phyloP scores from a whole-genome alignment of 2,329 filamentous ascomycete species.

The Diaporthe amygdali region DNA sequence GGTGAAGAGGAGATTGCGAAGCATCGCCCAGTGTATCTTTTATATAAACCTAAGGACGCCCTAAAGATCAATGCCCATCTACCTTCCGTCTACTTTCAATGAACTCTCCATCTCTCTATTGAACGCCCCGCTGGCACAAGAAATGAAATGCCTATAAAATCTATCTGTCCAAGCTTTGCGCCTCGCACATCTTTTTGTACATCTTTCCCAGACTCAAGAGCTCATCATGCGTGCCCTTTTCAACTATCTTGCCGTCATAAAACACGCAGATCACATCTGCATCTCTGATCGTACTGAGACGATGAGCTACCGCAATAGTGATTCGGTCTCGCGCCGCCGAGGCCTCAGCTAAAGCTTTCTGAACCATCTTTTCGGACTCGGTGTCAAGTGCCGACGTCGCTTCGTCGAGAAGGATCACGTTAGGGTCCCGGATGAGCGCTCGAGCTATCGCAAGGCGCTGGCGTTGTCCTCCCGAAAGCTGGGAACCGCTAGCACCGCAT shows the following conservation, averaged over 20 bases:
- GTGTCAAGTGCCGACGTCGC: conserved; percentile 64
- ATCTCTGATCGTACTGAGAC: conserved; percentile 58
- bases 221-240: conserved; percentile 35
- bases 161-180: conserved; percentile 4
- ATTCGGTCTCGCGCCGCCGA: conserved; percentile 61
- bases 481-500: conserved; percentile 2
- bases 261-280: conserved; percentile 48
- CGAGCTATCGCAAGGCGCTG: conserved; percentile 22
- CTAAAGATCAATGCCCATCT: not conserved
- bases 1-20: not conserved
- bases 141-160: not conserved
- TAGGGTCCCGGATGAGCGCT: conserved; percentile 14
- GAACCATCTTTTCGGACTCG: conserved; percentile 62
- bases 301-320: conserved; percentile 69
- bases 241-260: conserved; percentile 34
- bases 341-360: conserved; percentile 1
- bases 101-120: too few species aligned
- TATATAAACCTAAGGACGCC: too few species aligned
- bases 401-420: conserved; percentile 47
- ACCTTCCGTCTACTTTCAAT: too few species aligned
- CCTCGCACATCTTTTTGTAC: conserved; percentile 16
- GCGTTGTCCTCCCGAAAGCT: conserved; percentile 21
- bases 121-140: too few species aligned
- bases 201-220: not conserved
- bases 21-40: not conserved